phyloP scores from a whole-genome alignment of 441 rosid genomes.

The Capsella rubella region DNA sequence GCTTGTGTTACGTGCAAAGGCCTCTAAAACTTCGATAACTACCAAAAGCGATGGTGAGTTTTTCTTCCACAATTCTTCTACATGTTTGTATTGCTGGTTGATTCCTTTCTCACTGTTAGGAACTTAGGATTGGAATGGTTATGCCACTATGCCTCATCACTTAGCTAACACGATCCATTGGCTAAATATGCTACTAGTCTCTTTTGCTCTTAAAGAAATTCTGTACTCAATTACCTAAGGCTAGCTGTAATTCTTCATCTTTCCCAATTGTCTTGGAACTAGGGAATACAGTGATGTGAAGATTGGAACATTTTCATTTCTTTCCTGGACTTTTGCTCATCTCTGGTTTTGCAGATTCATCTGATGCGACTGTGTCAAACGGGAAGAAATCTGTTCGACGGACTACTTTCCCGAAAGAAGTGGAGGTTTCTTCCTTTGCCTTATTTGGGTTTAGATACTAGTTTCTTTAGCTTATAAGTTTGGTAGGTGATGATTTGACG shows the following conservation, averaged over 20 bases:
- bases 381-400: constrained; percentile 49
- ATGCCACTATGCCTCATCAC: not conserved
- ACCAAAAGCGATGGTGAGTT: constrained; percentile 63
- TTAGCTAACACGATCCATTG: not conserved
- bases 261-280: not conserved
- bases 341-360: constrained; percentile 42
- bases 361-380: constrained; percentile 47
- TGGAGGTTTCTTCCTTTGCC: constrained; percentile 60
- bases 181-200: not conserved
- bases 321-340: constrained; percentile 22
- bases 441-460: constrained; percentile 30
- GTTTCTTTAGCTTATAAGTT: constrained; percentile 19
- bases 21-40: constrained; percentile 56
- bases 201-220: not conserved
- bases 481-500: constrained; percentile 28
- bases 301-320: constrained; percentile 6
- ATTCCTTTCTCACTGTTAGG: not conserved
- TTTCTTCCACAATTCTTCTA: constrained; percentile 18
- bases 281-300: not conserved
- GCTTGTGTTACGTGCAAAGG: constrained; percentile 51
- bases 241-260: not conserved
- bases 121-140: not conserved
- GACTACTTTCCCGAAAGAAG: constrained; percentile 76
- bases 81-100: not conserved
- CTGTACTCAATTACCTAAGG: no score